Base-by-base conservation (phyloP, 306 rosid genomes). In the Hippophae gyantsensis region DNA sequence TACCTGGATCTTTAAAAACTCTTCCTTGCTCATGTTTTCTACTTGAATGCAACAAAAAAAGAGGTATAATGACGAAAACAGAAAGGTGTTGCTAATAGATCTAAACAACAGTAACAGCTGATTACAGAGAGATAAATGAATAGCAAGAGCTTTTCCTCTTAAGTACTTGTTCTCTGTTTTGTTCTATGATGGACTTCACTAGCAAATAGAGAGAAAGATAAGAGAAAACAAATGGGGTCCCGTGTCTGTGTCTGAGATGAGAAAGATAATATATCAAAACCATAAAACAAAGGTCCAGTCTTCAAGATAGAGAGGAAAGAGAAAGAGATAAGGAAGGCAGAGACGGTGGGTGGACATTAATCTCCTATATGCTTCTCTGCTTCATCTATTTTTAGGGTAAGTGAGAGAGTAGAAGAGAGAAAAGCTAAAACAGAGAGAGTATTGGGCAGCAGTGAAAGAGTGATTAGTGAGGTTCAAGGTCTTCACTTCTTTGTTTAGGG, bases 1-100 rank as follows among this genome's bases (percentile, higher is more conserved):
- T 75, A 89, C 99, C 97, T 89, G 89, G 66, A 89, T 82, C 89
- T 89, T 89, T 80, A 86, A 56, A 68, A 86, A 64, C 87, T 86
- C 97, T 60, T 89, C 97, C 69, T 84, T 78, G 78, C 87, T 86
- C 97, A 89, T 89, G 46, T 63, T 60, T 75, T 9, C 64, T 10
- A 56, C 78, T 51, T 70, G 63, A 79, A 69, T 25, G 59, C 63
- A 68, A 55, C 58, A 66, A 69, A 65, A 69, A 64, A 63, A 72
- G 13, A 61, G 25, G 51, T 67, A 63, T 71, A 49, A 76, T 10
- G 61, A 62, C 23, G 69, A 45, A 64, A 43, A 14, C 10, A 45
- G 59, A 68, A 58, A 42, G 56, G 52, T 47, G 52, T 48, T 66
- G 51, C 46, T 51, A 13, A 13, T 46, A 59, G 47, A 41, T 53